phyloP scores from a whole-genome alignment of 352 stramenopile species.

The Pythium phragmitis region DNA sequence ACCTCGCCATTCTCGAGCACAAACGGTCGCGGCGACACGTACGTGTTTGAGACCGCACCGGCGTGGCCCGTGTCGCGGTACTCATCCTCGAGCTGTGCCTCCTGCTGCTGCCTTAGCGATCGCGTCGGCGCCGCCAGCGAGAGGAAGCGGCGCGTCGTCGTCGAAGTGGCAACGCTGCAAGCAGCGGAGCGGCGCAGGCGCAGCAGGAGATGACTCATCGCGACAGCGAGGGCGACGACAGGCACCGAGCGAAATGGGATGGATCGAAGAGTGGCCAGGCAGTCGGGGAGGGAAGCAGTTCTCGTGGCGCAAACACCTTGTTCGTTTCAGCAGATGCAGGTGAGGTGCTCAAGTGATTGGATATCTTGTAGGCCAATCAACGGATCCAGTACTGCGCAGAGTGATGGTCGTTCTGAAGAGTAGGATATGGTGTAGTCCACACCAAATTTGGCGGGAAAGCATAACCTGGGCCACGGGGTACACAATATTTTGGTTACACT shows the following conservation, averaged over 20 bases:
- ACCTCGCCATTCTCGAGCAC: constrained; percentile 62
- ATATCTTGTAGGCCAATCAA: constrained; percentile 6
- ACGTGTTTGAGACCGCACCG: constrained; percentile 45
- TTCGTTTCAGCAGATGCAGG: constrained; percentile 1
- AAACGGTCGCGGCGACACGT: constrained; percentile 40
- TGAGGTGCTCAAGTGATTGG: constrained; percentile 4
- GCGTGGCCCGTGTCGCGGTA: constrained; percentile 55
- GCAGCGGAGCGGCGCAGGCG: neutral
- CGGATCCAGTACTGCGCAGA: neutral
- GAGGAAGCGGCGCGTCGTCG: neutral
- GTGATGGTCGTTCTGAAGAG: constrained; percentile 3
- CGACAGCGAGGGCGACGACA: neutral
- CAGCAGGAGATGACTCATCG: constrained; percentile 13
- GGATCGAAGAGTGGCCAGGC: no score
- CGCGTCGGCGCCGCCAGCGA: constrained; percentile 7
- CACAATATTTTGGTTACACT: constrained; percentile 1
- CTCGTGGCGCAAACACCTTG: constrained; percentile 14
- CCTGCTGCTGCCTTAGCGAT: constrained; percentile 1
- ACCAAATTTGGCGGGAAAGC: neutral
- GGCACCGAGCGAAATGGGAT: constrained; percentile 1
- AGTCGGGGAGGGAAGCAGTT: no score
- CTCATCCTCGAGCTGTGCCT: constrained; percentile 48
- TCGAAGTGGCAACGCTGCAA: neutral
- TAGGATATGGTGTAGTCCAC: constrained; percentile 1
- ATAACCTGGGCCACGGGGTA: constrained; percentile 10